These are phyloP conservation scores for Candida ulmi DNA, from an alignment of 805 yeast species.

Conservation along the genomic window DNA sequence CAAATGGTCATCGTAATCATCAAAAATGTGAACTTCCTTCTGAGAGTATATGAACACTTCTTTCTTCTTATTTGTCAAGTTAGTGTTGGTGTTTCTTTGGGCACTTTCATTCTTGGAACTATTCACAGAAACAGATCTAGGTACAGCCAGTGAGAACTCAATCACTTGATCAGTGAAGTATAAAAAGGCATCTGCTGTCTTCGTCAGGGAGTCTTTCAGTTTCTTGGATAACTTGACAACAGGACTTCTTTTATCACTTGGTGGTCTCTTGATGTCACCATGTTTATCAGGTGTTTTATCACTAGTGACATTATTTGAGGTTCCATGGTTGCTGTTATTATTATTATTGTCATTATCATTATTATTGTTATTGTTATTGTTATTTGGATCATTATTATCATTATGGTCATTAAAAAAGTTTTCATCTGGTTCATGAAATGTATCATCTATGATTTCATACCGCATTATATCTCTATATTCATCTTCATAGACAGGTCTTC, in stretches of 20 bases:
- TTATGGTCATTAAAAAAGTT: constrained; percentile 12
- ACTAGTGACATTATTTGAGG: neutral
- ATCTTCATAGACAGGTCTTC: constrained; percentile 70
- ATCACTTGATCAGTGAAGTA: constrained; percentile 48
- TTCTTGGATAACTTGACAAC: neutral
- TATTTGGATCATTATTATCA: constrained; percentile 6
- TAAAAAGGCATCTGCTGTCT: constrained; percentile 34
- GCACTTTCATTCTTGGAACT: constrained; percentile 12
- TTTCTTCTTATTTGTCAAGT: constrained; percentile 16
- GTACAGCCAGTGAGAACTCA: constrained; percentile 53
- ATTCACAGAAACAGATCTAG: constrained; percentile 38
- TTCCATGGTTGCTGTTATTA: constrained; percentile 2
- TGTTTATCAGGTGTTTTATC: neutral
- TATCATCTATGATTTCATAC: constrained; percentile 17
- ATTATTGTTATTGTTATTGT: constrained; percentile 4
- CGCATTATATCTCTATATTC: constrained; percentile 31
- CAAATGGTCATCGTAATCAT: constrained; percentile 20
- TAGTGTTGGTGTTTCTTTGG: constrained; percentile 3
- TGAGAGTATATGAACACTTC: constrained; percentile 39
- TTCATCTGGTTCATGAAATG: constrained; percentile 4
- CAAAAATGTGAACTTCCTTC: constrained; percentile 35
- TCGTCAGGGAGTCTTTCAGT: constrained; percentile 20
- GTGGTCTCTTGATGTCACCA: neutral
- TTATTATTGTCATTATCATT: neutral
- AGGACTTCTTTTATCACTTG: neutral